Conservation (phyloP, 2,329 filamentous ascomycete genomes). For the Pyricularia grisea region DNA sequence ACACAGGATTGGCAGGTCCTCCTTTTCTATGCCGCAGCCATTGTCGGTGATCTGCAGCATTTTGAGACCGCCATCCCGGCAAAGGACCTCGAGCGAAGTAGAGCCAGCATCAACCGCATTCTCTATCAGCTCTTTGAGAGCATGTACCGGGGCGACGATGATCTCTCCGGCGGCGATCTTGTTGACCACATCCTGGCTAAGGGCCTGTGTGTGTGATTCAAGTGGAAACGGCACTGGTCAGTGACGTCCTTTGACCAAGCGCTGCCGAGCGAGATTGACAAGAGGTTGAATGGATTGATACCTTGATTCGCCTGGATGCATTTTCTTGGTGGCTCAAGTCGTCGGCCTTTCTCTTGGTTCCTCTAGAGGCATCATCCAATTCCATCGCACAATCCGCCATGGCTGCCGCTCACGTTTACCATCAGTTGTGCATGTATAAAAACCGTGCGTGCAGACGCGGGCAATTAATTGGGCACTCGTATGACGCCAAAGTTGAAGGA, state of each 20-base stretch:
- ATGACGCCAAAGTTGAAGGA: no score
- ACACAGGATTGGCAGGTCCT: constrained; percentile 84
- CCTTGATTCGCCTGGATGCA: constrained; percentile 9
- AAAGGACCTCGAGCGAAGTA: constrained; percentile 78
- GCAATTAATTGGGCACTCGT: not conserved
- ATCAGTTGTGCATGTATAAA: not conserved
- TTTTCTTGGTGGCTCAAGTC: not conserved
- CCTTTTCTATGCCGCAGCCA: constrained; percentile 90
- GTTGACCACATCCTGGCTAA: constrained; percentile 90
- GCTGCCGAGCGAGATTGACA: constrained; percentile 13
- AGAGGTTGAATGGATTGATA: not conserved
- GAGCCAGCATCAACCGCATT: constrained; percentile 97
- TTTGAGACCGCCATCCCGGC: constrained; percentile 93
- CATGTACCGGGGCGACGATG: constrained; percentile 93
- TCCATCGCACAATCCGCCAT: constrained; percentile 16
- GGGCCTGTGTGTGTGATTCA: constrained; percentile 45
- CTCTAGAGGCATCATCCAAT: constrained; percentile 21
- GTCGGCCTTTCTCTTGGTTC: constrained; percentile 18
- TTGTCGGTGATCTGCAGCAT: constrained; percentile 96
- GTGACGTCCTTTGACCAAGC: constrained; percentile 18
- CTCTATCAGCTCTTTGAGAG: constrained; percentile 91
- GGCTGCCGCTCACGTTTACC: not conserved
- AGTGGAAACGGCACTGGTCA: not conserved
- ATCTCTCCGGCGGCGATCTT: constrained; percentile 98
- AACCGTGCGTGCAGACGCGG: not conserved